phyloP scores from a whole-genome alignment of 2,329 filamentous ascomycete species.

The Hawksworthiomyces lignivorus region DNA sequence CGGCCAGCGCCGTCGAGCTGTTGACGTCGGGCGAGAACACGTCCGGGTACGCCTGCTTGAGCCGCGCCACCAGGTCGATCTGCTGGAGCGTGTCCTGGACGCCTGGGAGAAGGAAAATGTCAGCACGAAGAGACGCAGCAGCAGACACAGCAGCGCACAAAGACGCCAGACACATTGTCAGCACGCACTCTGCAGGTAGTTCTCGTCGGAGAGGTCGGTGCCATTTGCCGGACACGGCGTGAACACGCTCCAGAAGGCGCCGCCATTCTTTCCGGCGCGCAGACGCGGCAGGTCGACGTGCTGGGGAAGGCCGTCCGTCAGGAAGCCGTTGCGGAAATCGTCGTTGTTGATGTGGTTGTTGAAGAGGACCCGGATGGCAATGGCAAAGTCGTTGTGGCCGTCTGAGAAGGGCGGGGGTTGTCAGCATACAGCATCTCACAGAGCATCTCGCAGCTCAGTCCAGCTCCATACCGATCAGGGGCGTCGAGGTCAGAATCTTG shows the following conservation, averaged over 20 bases:
- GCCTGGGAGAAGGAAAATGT: too few species aligned
- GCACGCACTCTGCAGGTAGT: slow-evolving; percentile 59
- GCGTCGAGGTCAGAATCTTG: slow-evolving; percentile 16
- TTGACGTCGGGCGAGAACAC: slow-evolving; percentile 59
- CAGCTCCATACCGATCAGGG: slow-evolving; percentile 14
- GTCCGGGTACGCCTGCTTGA: slow-evolving; percentile 55
- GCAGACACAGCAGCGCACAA: not conserved
- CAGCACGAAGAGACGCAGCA: too few species aligned
- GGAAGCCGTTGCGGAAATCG: slow-evolving; percentile 68
- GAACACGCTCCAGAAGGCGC: slow-evolving; percentile 90
- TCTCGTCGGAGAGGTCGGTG: slow-evolving; percentile 64
- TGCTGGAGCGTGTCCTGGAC: slow-evolving; percentile 54
- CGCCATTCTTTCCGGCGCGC: slow-evolving; percentile 62
- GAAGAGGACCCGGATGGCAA: slow-evolving; percentile 58
- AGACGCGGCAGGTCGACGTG: slow-evolving; percentile 79
- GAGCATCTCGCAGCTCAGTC: too few species aligned
- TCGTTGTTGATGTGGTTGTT: slow-evolving; percentile 70
- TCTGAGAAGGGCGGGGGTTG: slow-evolving; percentile 41
- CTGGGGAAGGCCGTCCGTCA: slow-evolving; percentile 55
- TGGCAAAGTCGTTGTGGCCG: slow-evolving; percentile 82
- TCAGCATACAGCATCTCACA: not conserved
- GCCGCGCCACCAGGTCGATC: slow-evolving; percentile 62
- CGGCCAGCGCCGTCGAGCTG: slow-evolving; percentile 52
- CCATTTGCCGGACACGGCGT: slow-evolving; percentile 67
- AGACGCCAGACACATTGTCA: too few species aligned